Evolutionary conservation across 306 rosid genomes (phyloP).

Genomic region (Canavalia gladiata): DNA sequence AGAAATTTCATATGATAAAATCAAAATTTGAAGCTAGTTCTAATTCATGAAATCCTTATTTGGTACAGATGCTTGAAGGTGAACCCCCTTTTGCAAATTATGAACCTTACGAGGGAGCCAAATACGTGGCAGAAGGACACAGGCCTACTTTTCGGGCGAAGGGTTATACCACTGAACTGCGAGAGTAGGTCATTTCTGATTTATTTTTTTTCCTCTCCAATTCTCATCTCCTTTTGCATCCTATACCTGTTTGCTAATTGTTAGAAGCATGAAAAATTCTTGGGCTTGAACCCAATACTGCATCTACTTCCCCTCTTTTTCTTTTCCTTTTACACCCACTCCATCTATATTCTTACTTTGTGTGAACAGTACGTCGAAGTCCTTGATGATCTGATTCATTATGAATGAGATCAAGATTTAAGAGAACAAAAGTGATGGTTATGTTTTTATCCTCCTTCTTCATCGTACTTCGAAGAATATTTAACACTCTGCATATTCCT

Average conservation of each 20-base stretch:
- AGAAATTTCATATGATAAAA: slow-evolving; percentile 17
- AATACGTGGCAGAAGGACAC: slow-evolving; percentile 84
- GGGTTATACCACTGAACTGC: slow-evolving; percentile 67
- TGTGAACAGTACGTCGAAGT: neutral
- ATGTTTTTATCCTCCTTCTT: slow-evolving; percentile 8
- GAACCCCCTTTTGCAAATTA: slow-evolving; percentile 80
- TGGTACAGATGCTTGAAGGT: slow-evolving; percentile 93
- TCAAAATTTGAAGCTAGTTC: slow-evolving; percentile 35
- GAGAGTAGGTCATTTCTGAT: slow-evolving; percentile 67
- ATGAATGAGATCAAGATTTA: slow-evolving; percentile 22
- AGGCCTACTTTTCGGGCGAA: slow-evolving; percentile 77
- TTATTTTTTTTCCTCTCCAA: neutral
- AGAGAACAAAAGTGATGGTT: neutral
- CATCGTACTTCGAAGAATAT: neutral
- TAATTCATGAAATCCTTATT: slow-evolving; percentile 45
- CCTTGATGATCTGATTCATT: neutral
- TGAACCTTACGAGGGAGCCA: slow-evolving; percentile 94
- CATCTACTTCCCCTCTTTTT: neutral
- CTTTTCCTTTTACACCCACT: neutral
- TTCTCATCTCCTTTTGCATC: slow-evolving; percentile 10
- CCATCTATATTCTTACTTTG: neutral
- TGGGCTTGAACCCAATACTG: slow-evolving; percentile 1
- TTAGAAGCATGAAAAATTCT: neutral
- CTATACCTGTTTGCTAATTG: neutral
- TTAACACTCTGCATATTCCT: neutral